Base-by-base conservation (phyloP, 108 stramenopile species). In the Craspedostauros australis region DNA sequence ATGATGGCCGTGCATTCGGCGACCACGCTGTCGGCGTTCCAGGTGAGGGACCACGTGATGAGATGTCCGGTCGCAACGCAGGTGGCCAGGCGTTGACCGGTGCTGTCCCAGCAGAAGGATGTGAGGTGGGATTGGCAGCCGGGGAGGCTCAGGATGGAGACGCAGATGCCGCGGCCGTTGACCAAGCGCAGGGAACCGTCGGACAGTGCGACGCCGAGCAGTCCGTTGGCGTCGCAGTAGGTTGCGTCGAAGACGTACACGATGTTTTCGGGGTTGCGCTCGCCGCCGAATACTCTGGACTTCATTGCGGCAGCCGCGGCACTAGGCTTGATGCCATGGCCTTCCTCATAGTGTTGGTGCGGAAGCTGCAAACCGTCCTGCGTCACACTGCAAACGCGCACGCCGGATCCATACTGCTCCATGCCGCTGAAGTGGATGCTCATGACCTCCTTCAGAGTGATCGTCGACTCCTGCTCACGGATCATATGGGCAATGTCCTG, bases 261-360 rank as follows among this genome's bases (percentile, higher is more conserved):
- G 6, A 68, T 45, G 52, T 81, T 79, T 23, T 82, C 68, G n/a
- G 91, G 91, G 60, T 92, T 92, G 5, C 91, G 71, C 2, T 65
- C 66, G 27, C 91, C 91, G 9, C 91, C 91, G 63, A 88, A 92
- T n/a, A n/a, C n/a, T n/a, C n/a, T n/a, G n/a, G n/a, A n/a, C n/a
- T n/a, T n/a, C n/a, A n/a, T n/a, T n/a, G n/a, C n/a, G 21, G 64
- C 62, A 41, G 53, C 54, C 14, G 28, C 22, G 14, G 39, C 14
- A 36, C 2, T 42, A 14, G 59, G 75, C 27, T 62, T 58, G 14
- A 78, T 33, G n/a, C n/a, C n/a, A n/a, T 6, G 40, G 40, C 31
- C 18, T 21, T n/a, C n/a, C n/a, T n/a, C n/a, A n/a, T n/a, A n/a
- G n/a, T n/a, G n/a, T 2, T 57, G 34, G 2, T 43, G 49, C 4